These are phyloP conservation scores for Termitomyces sp. DNA, from an alignment of 768 basidiomycete genomes.

Conservation along the genomic window DNA sequence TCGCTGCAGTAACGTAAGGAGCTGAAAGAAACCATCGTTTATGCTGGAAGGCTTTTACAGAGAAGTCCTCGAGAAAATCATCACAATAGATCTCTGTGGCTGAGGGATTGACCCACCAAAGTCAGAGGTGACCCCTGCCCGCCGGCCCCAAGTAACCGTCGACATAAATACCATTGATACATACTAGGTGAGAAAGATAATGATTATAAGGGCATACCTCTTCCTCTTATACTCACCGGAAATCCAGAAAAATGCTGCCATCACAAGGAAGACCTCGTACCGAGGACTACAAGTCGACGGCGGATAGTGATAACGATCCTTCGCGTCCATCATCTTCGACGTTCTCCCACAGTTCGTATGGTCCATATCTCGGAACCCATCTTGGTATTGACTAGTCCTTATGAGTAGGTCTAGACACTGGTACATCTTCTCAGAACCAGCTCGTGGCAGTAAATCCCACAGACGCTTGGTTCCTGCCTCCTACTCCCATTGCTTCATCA, in stretches of 20 bases:
- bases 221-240: constrained; percentile 20
- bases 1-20: too few species aligned
- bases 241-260: constrained; percentile 23
- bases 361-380: neutral
- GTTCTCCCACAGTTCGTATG: constrained; percentile 18
- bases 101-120: constrained; percentile 13
- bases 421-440: constrained; percentile 4
- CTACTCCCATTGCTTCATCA: constrained; percentile 11
- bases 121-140: constrained; percentile 13
- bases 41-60: constrained; percentile 1
- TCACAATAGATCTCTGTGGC: constrained; percentile 15
- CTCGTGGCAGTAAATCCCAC: constrained; percentile 4
- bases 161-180: constrained; percentile 13
- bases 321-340: constrained; percentile 18
- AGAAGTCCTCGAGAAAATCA: constrained; percentile 6
- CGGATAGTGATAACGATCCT: constrained; percentile 16
- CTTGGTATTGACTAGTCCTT: constrained; percentile 4
- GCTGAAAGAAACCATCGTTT: constrained; percentile 4
- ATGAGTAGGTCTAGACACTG: constrained; percentile 9
- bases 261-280: constrained; percentile 27
- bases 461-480: constrained; percentile 9
- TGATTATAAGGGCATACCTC: constrained; percentile 9
- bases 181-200: constrained; percentile 20
- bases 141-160: constrained; percentile 25
- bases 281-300: constrained; percentile 23